Base-by-base conservation (phyloP, 768 basidiomycete genomes). In the Xanthoconium purpureum region DNA sequence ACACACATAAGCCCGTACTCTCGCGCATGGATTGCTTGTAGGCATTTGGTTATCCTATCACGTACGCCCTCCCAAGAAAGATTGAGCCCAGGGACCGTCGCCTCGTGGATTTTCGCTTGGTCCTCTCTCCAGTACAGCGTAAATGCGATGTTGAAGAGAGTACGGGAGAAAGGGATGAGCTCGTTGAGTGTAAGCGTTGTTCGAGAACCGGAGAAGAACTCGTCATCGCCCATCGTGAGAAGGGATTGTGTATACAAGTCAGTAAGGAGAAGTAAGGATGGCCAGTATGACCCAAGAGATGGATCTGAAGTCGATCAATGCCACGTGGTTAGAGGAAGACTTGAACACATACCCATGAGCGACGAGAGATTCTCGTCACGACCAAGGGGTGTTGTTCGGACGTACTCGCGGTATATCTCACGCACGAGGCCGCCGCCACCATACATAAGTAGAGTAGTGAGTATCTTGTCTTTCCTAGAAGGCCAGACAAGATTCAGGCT, bases 181-280 rank as follows among this genome's bases (percentile, higher is more conserved):
- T 98, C 97, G 63, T 96, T 92, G 9, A 95, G 69, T 0, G 79
- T 77, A 2, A 98, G 79, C 0, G 94, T 89, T 59, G 94, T 96
- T 18, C 85, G 75, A n/a, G 71, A 66, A 48, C 55, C 58, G 2
- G 84, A 82, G 68, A 97, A 97, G 75, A 98, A 98, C 69, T 98
- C 97, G 72, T 98, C 96, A 63, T 99, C 97, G 1, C 91, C 91
- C 81, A 98, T 91, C 0, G 94, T 94, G 33, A 93, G 77, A 33
- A 98, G 80, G 1, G 86, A 82, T 56, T 95, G 89, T 3, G 84
- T 80, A 71, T 97, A 96, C 12, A 97, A 70, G 49, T 95, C 88
- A 2, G 83, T 79, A 9, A 95, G 80, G 53, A 97, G 80, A 9
- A 98, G 74, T 1, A 98, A 71, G 3, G 89, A 77, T 0, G 86